These are phyloP conservation scores for Hyaloperonospora brassicae DNA, from an alignment of 352 stramenopile species.

Conservation along the genomic window DNA sequence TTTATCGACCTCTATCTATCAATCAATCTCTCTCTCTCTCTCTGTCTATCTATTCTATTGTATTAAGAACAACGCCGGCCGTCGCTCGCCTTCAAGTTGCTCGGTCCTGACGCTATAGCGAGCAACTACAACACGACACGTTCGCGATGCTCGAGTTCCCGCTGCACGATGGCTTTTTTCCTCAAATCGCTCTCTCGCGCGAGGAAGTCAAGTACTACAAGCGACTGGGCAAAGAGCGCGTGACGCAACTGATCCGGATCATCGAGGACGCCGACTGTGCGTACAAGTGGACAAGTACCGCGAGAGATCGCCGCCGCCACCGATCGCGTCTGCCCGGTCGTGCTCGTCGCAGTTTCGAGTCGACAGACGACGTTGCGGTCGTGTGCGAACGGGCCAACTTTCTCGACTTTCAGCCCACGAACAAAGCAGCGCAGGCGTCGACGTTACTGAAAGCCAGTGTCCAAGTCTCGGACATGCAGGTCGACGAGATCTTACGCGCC, in stretches of 20 bases:
- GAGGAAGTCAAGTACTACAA: conserved; percentile 74
- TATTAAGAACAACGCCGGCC: no score
- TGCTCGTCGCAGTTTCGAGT: conserved; percentile 8
- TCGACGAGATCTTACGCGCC: conserved; percentile 50
- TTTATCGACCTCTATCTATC: no score
- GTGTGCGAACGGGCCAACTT: conserved; percentile 52
- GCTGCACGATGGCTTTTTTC: conserved; percentile 76
- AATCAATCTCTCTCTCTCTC: no score
- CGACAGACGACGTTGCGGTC: conserved; percentile 11
- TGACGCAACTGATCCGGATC: conserved; percentile 67
- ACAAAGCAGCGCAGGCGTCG: conserved; percentile 46
- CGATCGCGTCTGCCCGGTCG: conserved; percentile 10
- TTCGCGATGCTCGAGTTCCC: conserved; percentile 50
- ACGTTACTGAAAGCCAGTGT: conserved; percentile 61
- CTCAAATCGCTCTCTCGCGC: conserved; percentile 56
- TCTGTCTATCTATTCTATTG: no score
- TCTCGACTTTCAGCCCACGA: conserved; percentile 55
- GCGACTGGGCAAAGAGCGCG: conserved; percentile 62
- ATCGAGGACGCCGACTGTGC: conserved; percentile 69
- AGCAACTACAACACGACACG: background rate
- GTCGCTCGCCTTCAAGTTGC: no score
- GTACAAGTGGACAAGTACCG: conserved; percentile 54
- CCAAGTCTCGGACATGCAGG: conserved; percentile 37
- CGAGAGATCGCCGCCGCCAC: conserved; percentile 3
- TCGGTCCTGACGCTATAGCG: no score